Conservation (phyloP, 331 rosid species). For the Saraca asoca region DNA sequence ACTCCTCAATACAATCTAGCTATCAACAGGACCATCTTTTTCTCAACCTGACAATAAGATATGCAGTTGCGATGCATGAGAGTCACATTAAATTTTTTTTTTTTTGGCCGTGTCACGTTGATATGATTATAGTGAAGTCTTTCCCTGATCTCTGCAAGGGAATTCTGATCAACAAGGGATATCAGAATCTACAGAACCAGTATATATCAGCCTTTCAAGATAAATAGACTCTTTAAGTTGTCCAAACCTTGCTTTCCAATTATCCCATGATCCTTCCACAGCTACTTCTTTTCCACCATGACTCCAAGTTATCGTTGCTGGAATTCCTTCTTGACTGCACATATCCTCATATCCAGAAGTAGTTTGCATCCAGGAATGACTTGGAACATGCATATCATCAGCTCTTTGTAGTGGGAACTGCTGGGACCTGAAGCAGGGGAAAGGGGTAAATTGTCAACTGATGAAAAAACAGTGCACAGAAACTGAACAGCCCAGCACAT, state of each 20-base stretch:
- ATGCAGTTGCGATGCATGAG: neutral
- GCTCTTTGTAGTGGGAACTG: slow-evolving; percentile 82
- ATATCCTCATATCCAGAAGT: slow-evolving; percentile 65
- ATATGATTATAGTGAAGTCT: slow-evolving; percentile 65
- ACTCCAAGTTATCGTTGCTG: slow-evolving; percentile 92
- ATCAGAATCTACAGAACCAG: slow-evolving; percentile 28
- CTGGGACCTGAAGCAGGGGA: slow-evolving; percentile 65
- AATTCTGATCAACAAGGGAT: slow-evolving; percentile 59
- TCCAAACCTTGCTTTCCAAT: slow-evolving; percentile 81
- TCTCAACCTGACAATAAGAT: slow-evolving; percentile 2
- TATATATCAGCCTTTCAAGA: slow-evolving; percentile 22
- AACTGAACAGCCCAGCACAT: slow-evolving; percentile 22
- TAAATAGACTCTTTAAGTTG: slow-evolving; percentile 4
- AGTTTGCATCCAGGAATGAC: slow-evolving; percentile 69
- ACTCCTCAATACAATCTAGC: slow-evolving; percentile 4
- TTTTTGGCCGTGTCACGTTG: no score
- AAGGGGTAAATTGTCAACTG: slow-evolving; percentile 15
- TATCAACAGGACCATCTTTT: slow-evolving; percentile 13
- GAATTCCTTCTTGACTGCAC: slow-evolving; percentile 70
- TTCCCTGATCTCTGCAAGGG: slow-evolving; percentile 89
- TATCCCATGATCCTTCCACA: slow-evolving; percentile 97
- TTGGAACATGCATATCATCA: slow-evolving; percentile 69
- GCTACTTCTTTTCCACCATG: slow-evolving; percentile 85
- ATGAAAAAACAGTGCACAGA: slow-evolving; percentile 18
- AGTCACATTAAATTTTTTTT: slow-evolving; percentile 1